Conservation (phyloP, 495 filamentous ascomycete genomes). For the Hapsidospora chrysogenum region DNA sequence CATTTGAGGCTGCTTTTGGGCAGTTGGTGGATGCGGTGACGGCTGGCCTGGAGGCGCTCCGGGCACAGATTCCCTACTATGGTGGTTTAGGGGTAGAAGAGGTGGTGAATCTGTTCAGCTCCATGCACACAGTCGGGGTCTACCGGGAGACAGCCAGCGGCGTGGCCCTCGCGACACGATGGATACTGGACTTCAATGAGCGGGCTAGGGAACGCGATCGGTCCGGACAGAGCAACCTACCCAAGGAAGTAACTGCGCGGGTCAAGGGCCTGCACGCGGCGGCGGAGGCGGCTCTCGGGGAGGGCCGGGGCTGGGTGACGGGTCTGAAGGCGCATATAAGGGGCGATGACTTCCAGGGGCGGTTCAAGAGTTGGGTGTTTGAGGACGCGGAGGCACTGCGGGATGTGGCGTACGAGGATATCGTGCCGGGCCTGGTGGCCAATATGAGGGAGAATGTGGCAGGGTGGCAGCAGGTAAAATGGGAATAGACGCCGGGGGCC, state of each 20-base stretch:
- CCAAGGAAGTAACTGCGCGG: conserved; percentile 17
- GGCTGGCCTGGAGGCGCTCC: background rate
- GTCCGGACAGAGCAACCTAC: conserved; percentile 14
- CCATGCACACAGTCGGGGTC: conserved; percentile 13
- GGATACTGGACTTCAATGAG: conserved; percentile 16
- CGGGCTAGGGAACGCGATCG: conserved; percentile 20
- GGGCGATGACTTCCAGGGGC: background rate
- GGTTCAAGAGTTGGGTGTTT: conserved; percentile 2
- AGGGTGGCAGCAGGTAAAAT: conserved; percentile 15
- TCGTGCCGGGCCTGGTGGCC: conserved; percentile 24
- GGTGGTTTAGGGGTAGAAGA: background rate
- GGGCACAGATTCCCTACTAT: background rate
- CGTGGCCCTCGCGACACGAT: conserved; percentile 15
- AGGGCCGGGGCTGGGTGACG: conserved; percentile 12
- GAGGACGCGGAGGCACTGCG: conserved; percentile 10
- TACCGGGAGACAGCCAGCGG: conserved; percentile 20
- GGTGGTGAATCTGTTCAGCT: conserved; percentile 5
- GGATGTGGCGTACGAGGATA: conserved; percentile 14
- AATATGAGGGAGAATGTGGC: conserved; percentile 25
- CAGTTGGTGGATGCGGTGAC: background rate
- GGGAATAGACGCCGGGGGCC: background rate
- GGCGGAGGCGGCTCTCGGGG: conserved; percentile 10
- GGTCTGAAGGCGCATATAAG: conserved; percentile 4
- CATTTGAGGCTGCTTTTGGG: background rate
- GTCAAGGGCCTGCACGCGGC: conserved; percentile 17